Evolutionary conservation across 2,329 filamentous ascomycete species (phyloP).

Genomic region (Pseudocercospora ulei): DNA sequence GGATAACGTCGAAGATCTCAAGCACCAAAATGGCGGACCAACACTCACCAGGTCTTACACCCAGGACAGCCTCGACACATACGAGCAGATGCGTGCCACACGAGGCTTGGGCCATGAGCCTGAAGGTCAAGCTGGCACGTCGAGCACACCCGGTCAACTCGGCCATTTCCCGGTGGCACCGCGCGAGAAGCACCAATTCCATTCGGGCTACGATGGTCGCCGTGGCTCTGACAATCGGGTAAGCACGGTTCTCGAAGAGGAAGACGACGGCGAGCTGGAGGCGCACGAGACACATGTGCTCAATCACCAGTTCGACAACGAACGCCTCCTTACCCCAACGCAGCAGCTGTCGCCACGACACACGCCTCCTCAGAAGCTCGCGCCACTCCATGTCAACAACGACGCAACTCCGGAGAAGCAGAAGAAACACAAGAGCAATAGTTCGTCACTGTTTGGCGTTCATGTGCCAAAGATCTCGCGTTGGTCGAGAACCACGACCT

Average conservation of each 20-base stretch:
- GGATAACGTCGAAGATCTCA: slow-evolving; percentile 69
- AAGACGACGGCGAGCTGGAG: slow-evolving; percentile 78
- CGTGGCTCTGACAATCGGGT: slow-evolving; percentile 65
- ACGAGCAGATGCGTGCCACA: slow-evolving; percentile 60
- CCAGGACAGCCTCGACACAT: slow-evolving; percentile 51
- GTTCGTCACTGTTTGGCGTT: slow-evolving; percentile 59
- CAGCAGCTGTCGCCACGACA: slow-evolving; percentile 39
- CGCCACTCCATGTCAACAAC: slow-evolving; percentile 29
- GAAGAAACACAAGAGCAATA: slow-evolving; percentile 80
- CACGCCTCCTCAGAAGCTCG: slow-evolving; percentile 48
- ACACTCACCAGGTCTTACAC: slow-evolving; percentile 27
- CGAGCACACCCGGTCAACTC: slow-evolving; percentile 64
- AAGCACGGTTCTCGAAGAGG: slow-evolving; percentile 76
- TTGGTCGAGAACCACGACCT: slow-evolving; percentile 94
- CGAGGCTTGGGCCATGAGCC: slow-evolving; percentile 71
- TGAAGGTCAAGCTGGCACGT: slow-evolving; percentile 67
- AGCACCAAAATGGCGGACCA: slow-evolving; percentile 32
- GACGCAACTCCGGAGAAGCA: slow-evolving; percentile 67
- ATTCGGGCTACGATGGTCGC: slow-evolving; percentile 46
- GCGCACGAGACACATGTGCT: slow-evolving; percentile 41
- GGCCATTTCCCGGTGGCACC: slow-evolving; percentile 49
- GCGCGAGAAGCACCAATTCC: slow-evolving; percentile 34
- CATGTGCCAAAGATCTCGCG: slow-evolving; percentile 73
- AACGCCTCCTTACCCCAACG: slow-evolving; percentile 53
- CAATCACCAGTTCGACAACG: slow-evolving; percentile 50